Base-by-base conservation (phyloP, 768 basidiomycete species). In the Cystobasidium tubakii region DNA sequence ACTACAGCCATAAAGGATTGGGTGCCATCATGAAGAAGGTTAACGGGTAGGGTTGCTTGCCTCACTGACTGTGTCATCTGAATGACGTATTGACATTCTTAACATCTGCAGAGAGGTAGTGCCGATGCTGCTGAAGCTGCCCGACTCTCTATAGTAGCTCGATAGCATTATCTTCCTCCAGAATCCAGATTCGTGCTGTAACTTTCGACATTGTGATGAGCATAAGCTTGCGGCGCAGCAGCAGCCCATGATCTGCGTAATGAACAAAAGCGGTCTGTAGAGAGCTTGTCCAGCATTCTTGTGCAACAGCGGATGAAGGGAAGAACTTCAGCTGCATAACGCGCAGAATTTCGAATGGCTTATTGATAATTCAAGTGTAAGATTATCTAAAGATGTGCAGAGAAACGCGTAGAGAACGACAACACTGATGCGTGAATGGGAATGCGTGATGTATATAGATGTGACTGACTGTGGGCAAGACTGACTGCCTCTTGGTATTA, bases 1-100 rank as follows among this genome's bases (percentile, higher is more conserved):
- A 71, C 54, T 71, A 71, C 27, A 57, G 54, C n/a, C 69, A 71
- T 34, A 29, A 31, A 36, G 69, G 69, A 13, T 21, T 71, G 29
- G 69, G 69, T 6, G 69, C 69, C 27, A 34, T 71, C 12, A 29
- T 71, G 29, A 71, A 71, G 33, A 71, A 71, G 34, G 3, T 71
- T 25, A 71, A 71, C 39, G 69, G 15, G 66, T 67, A 27, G 17
- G 63, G 2, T 17, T 27, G 31, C n/a, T 15, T 31, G 23, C 44
- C 17, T 1, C 66, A 17, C 29, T 31, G 15, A 9, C 9, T 66
- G 25, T 21, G 15, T 12, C 13, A 21, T 34, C 19, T n/a, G n/a
- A 17, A 9, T 21, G 44, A 4, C 12, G n/a, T 4, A 4, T 17
- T 66, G 17, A 44, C 65, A 53, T 17, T 7, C 4, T 34, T 66